phyloP scores from a whole-genome alignment of 1,139 yeast genomes.

The Saccharomyces hybrid region DNA sequence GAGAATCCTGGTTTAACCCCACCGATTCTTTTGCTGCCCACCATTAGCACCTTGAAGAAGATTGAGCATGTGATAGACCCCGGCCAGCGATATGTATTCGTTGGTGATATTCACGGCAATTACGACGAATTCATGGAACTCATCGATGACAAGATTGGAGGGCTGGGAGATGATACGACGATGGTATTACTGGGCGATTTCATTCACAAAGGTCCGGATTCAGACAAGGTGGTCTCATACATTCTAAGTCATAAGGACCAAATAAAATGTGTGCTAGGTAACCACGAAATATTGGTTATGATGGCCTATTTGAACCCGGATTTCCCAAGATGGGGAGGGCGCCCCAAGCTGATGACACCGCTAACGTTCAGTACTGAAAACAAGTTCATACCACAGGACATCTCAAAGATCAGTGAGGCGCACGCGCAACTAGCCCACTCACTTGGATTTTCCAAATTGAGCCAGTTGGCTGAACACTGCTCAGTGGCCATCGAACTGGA shows the following conservation, averaged over 20 bases:
- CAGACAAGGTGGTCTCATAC: constrained; percentile 58
- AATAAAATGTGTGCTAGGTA: constrained; percentile 74
- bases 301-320: constrained; percentile 26
- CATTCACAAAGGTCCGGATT: constrained; percentile 75
- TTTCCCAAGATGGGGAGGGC: neutral
- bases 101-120: constrained; percentile 90
- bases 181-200: constrained; percentile 67
- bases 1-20: neutral
- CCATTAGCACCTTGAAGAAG: constrained; percentile 30
- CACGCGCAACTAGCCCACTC: constrained; percentile 18
- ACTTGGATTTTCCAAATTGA: constrained; percentile 15
- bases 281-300: constrained; percentile 45
- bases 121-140: constrained; percentile 46
- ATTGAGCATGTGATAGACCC: neutral
- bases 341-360: constrained; percentile 4
- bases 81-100: constrained; percentile 34
- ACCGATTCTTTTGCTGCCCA: constrained; percentile 4
- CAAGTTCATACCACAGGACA: constrained; percentile 13
- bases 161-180: constrained; percentile 13
- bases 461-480: constrained; percentile 19
- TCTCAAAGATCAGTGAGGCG: constrained; percentile 13
- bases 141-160: constrained; percentile 54
- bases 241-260: constrained; percentile 44
- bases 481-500: constrained; percentile 15
- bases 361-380: constrained; percentile 13